phyloP scores from a whole-genome alignment of 176 grass and related monocot genomes.

The Olyra latifolia region DNA sequence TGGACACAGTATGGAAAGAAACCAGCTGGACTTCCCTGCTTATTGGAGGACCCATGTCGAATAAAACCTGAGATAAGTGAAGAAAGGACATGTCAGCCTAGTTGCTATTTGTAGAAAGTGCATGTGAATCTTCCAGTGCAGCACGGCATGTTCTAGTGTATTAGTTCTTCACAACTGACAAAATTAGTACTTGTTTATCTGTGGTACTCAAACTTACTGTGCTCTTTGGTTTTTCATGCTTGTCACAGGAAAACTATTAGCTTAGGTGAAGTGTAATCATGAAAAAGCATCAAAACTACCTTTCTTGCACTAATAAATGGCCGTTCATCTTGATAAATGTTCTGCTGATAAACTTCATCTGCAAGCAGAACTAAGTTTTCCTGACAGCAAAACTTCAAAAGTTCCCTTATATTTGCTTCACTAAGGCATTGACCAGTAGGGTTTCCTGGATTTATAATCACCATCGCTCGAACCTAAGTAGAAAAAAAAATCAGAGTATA shows the following conservation, averaged over 20 bases:
- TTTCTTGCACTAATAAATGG: constrained; percentile 95
- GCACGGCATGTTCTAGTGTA: constrained; percentile 10
- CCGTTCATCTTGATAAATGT: constrained; percentile 88
- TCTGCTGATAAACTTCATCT: constrained; percentile 99
- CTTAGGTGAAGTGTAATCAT: constrained; percentile 5
- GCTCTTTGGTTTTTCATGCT: background rate
- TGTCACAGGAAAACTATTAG: constrained; percentile 29
- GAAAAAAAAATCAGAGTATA: background rate
- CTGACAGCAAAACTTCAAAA: constrained; percentile 78
- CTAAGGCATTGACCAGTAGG: constrained; percentile 98
- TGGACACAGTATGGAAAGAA: constrained; percentile 98
- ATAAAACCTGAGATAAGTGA: constrained; percentile 65
- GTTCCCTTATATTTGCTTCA: constrained; percentile 77
- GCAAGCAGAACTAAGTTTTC: constrained; percentile 93
- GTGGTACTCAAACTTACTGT: background rate
- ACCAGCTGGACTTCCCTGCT: constrained; percentile 90
- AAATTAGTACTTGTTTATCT: constrained; percentile 8
- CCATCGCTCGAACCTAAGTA: constrained; percentile 88
- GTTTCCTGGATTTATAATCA: constrained; percentile 99
- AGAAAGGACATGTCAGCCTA: constrained; percentile 24
- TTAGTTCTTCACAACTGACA: background rate
- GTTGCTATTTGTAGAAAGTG: constrained; percentile 19
- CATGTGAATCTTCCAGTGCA: background rate
- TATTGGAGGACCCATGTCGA: constrained; percentile 76
- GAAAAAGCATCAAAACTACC: constrained; percentile 42